Conservation (phyloP, 768 basidiomycete species). For the Hemileccinum rubropunctum region DNA sequence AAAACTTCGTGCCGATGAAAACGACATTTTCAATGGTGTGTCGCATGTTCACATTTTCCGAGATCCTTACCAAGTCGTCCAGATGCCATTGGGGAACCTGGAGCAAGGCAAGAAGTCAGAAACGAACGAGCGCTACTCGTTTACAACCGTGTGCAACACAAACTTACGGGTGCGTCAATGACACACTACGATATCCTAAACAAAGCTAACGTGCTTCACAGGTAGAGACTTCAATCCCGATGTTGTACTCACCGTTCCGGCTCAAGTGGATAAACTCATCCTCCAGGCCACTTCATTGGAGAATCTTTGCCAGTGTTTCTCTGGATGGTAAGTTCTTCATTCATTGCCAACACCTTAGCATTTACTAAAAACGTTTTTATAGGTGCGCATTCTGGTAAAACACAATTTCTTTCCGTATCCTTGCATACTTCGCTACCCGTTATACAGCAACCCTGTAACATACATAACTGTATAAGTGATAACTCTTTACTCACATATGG, state of each 20-base stretch:
- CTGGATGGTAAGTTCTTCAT: conserved; percentile 65
- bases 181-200: background rate
- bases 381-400: conserved; percentile 78
- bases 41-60: background rate
- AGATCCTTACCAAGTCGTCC: conserved; percentile 4
- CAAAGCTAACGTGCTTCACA: conserved; percentile 25
- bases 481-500: background rate
- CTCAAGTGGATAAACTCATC: conserved; percentile 92
- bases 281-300: conserved; percentile 90
- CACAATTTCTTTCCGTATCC: background rate
- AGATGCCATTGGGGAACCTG: conserved; percentile 49
- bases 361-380: conserved; percentile 1
- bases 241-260: conserved; percentile 63
- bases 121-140: conserved; percentile 90
- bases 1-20: conserved; percentile 87
- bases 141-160: conserved; percentile 92
- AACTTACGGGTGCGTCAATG: conserved; percentile 71
- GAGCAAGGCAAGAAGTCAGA: conserved; percentile 77
- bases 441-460: conserved; percentile 23
- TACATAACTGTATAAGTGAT: conserved; percentile 9
- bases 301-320: conserved; percentile 95
- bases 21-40: conserved; percentile 88
- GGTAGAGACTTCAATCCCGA: conserved; percentile 95
- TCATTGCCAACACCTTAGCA: background rate
- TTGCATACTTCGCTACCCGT: conserved; percentile 14